Percentiles rank a stretch among this genome's conserved stretches.
These are phyloP conservation scores for Nosema muscidifuracis DNA, from an alignment of 371 early-diverging fungal species.

Conservation along the genomic window DNA sequence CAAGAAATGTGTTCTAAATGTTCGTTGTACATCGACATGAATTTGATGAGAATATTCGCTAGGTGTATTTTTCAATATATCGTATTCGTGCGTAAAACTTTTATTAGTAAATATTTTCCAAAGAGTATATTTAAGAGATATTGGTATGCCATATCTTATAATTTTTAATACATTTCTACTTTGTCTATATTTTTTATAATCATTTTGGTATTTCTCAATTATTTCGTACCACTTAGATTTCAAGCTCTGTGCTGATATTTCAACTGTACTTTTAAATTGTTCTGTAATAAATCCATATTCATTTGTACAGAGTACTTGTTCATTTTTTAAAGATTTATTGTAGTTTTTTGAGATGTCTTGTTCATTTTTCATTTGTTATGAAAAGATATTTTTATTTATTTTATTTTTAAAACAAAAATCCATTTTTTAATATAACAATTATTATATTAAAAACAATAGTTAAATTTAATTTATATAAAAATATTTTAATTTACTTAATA, in stretches of 20 bases:
- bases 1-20: constrained; percentile 47
- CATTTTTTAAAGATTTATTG: neutral
- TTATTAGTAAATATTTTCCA: constrained; percentile 21
- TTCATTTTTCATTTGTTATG: neutral
- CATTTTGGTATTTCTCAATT: constrained; percentile 6
- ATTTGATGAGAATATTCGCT: constrained; percentile 52
- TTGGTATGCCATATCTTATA: constrained; percentile 34
- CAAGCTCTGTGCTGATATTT: neutral
- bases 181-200: constrained; percentile 14
- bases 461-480: no score
- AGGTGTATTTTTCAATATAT: neutral
- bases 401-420: no score
- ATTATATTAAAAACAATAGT: no score
- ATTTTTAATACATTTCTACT: constrained; percentile 13
- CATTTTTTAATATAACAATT: no score
- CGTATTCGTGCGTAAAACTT: constrained; percentile 14
- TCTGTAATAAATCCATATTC: constrained; percentile 41
- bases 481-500: no score
- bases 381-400: no score
- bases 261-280: neutral
- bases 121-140: constrained; percentile 31
- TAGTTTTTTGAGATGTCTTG: neutral
- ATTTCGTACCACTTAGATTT: constrained; percentile 30
- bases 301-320: constrained; percentile 32
- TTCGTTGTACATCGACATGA: constrained; percentile 55